These are phyloP conservation scores for Tolypocladium inflatum DNA, from an alignment of 2,329 filamentous ascomycete species.

Conservation along the genomic window DNA sequence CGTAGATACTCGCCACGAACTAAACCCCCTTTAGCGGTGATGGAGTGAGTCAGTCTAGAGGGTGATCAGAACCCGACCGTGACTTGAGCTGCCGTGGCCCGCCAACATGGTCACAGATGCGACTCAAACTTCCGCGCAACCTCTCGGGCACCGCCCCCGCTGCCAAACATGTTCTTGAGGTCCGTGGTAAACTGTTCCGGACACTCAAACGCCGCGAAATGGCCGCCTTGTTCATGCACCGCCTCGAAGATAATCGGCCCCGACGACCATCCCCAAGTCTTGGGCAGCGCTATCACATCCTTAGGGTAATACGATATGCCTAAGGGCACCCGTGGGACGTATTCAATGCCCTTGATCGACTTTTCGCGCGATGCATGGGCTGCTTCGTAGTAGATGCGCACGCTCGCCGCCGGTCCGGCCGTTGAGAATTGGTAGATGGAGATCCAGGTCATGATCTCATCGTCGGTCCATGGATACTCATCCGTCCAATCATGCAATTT, in stretches of 20 bases:
- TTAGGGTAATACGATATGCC: conserved; percentile 47
- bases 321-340: conserved; percentile 26
- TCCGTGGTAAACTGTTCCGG: conserved; percentile 44
- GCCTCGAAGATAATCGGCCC: conserved; percentile 51
- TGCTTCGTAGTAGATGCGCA: conserved; percentile 65
- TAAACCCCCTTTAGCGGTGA: too few species aligned
- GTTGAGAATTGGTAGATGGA: conserved; percentile 62
- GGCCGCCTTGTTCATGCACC: conserved; percentile 40
- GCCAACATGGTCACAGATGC: neutral
- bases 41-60: too few species aligned
- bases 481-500: conserved; percentile 70
- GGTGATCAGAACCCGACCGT: too few species aligned
- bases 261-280: conserved; percentile 46
- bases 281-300: conserved; percentile 46
- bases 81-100: neutral
- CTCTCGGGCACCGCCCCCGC: conserved; percentile 32
- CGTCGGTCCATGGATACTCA: conserved; percentile 61
- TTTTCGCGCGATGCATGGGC: conserved; percentile 26
- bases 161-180: conserved; percentile 48
- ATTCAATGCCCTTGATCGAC: conserved; percentile 9
- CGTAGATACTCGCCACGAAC: too few species aligned
- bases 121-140: conserved; percentile 8
- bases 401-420: conserved; percentile 57
- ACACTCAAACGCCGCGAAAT: conserved; percentile 52
- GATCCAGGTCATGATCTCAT: conserved; percentile 69